Base-by-base conservation (phyloP, 2,329 filamentous ascomycete genomes). In the Furcasterigmium sp. region DNA sequence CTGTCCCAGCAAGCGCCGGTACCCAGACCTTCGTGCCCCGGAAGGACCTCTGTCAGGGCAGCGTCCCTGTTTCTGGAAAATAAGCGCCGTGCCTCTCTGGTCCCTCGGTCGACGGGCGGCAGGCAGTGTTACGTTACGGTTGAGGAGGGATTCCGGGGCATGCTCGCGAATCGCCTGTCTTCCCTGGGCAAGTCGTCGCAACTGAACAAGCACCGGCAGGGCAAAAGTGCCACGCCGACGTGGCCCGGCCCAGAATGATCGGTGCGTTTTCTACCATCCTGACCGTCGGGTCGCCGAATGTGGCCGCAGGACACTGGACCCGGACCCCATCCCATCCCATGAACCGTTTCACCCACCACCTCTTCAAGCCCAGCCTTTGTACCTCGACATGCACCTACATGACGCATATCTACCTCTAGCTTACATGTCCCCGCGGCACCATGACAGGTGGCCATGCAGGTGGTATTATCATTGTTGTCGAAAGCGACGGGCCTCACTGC, bases 391-490 rank as follows among this genome's bases (percentile, higher is more conserved):
- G 45, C 45, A 52, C 53, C 44, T 52, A 57, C 55, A 53, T 57
- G 53, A 52, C 58, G 58, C 52, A 56, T 51, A 56, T 52, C n/a
- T 51, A 44, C 43, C 48, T 48, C 46, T 48, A 35, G 37, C 54
- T 48, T 56, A 51, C 56, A 47, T 54, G 51, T 51, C 51, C 51
- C 58, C 52, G 53, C 56, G 52, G 60, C 56, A 60, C 54, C 55
- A 59, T 63, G 55, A 56, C 58, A 60, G 56, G 58, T 60, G 56
- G 60, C 51, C 56, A 37, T 43, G 41, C 36, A 43, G 36, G 41
- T 29, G 53, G 47, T 53, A 45, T 48, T 53, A 53, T 52, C 49
- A 49, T 52, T 55, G 51, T 48, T 45, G 34, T 55, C 50, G 46
- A 44, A 45, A 43, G 44, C 43, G 30, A 37, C 17, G 26, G 29